Conservation (phyloP, 2,329 filamentous ascomycete genomes). For the Paecilomyces niveus region DNA sequence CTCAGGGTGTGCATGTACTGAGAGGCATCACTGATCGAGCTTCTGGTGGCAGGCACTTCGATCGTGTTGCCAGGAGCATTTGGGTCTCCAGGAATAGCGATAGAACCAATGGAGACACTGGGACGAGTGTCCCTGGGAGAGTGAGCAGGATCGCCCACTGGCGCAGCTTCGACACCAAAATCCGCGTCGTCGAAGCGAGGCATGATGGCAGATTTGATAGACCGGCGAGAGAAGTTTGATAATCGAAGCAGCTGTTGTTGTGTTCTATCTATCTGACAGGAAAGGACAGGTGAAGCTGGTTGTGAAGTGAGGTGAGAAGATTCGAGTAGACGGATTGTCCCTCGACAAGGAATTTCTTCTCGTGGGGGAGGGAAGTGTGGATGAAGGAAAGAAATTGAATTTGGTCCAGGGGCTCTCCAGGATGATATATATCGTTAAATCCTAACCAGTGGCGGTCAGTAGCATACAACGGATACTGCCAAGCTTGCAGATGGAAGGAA, state of each 20-base stretch:
- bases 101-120: slow-evolving; percentile 17
- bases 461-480: slow-evolving; percentile 9
- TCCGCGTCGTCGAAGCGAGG: slow-evolving; percentile 54
- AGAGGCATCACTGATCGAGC: slow-evolving; percentile 59
- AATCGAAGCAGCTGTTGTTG: too few relatives aligned
- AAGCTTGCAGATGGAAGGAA: slow-evolving; percentile 7
- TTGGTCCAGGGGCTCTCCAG: not conserved
- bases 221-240: not conserved
- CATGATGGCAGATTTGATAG: slow-evolving; percentile 40
- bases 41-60: slow-evolving; percentile 63
- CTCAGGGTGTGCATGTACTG: slow-evolving; percentile 69
- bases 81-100: slow-evolving; percentile 37
- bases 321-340: too few relatives aligned
- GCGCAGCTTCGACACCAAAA: slow-evolving; percentile 36
- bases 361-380: not conserved
- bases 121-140: slow-evolving; percentile 20
- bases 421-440: not conserved
- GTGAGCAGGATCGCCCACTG: slow-evolving; percentile 9
- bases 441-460: slow-evolving; percentile 10
- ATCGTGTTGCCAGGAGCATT: slow-evolving; percentile 46
- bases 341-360: too few relatives aligned
- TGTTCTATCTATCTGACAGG: not conserved
- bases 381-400: not conserved
- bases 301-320: slow-evolving; percentile 4
- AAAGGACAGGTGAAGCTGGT: slow-evolving; percentile 2